Conservation (phyloP, 2,329 filamentous ascomycete species). For the Penicillium sp. region DNA sequence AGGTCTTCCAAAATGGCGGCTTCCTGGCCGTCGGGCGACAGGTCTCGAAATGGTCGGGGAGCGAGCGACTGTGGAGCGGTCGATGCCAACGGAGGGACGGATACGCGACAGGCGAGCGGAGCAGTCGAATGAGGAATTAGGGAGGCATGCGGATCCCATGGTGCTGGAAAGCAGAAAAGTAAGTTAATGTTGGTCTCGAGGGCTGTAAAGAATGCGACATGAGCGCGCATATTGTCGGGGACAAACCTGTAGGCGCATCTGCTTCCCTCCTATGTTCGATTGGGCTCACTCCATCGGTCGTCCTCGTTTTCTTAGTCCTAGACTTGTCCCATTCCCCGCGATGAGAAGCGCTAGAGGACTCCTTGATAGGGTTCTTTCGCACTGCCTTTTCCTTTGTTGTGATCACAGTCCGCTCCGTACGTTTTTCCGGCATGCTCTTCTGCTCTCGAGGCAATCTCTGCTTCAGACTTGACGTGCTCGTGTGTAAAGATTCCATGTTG, state of each 20-base stretch:
- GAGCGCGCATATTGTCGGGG: not conserved
- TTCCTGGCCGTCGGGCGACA: conserved; percentile 83
- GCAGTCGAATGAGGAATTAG: conserved; percentile 70
- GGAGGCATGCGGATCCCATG: conserved; percentile 80
- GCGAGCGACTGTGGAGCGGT: conserved; percentile 71
- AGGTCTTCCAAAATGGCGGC: conserved; percentile 85
- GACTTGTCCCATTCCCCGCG: conserved; percentile 41
- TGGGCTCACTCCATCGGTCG: conserved; percentile 31
- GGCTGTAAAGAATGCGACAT: not conserved
- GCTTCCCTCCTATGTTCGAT: conserved; percentile 40
- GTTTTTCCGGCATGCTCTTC: conserved; percentile 44
- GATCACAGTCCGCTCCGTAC: conserved; percentile 52
- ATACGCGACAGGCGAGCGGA: conserved; percentile 72
- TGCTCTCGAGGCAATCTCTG: conserved; percentile 39
- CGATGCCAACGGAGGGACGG: conserved; percentile 63
- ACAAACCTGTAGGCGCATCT: conserved; percentile 38
- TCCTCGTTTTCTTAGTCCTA: conserved; percentile 34
- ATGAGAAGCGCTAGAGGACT: conserved; percentile 38
- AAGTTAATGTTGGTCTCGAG: conserved; percentile 3
- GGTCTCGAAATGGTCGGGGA: conserved; percentile 67
- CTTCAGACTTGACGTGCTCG: conserved; percentile 38
- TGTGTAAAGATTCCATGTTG: conserved; percentile 38
- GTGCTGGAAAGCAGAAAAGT: conserved; percentile 33
- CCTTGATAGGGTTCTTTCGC: conserved; percentile 61
- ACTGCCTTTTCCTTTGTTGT: conserved; percentile 66